A percentile compares a stretch with the other conserved stretches of the same genome.
phyloP scores from a whole-genome alignment of 2,329 filamentous ascomycete genomes.

The Escovopsis weberi region DNA sequence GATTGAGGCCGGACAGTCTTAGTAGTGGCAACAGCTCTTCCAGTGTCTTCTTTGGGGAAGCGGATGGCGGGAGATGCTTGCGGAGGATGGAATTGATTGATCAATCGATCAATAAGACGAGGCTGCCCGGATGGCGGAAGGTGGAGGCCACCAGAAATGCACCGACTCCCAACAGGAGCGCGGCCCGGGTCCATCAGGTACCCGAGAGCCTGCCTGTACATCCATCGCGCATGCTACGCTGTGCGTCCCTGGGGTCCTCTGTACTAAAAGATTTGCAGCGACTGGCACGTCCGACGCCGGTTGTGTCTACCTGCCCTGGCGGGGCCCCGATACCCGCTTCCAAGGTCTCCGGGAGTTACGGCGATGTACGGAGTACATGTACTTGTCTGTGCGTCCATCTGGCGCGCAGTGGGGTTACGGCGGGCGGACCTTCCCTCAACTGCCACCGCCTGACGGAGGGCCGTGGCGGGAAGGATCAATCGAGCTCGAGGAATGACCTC shows the following conservation, averaged over 20 bases:
- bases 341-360: no score
- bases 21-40: constrained; percentile 1
- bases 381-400: no score
- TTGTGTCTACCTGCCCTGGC: no score
- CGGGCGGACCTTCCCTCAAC: constrained; percentile 2
- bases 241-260: no score
- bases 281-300: no score
- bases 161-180: not conserved
- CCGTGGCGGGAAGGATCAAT: not conserved
- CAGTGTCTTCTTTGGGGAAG: not conserved
- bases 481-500: no score
- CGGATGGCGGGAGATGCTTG: not conserved
- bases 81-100: not conserved
- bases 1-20: constrained; percentile 4
- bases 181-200: not conserved
- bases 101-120: not conserved
- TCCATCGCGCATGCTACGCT: no score
- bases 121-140: not conserved
- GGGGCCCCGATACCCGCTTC: no score
- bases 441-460: constrained; percentile 5
- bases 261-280: no score
- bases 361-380: no score
- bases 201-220: not conserved
- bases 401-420: not conserved
- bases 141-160: not conserved